Conservation (phyloP, 257 asterid species). For the Vinca minor region DNA sequence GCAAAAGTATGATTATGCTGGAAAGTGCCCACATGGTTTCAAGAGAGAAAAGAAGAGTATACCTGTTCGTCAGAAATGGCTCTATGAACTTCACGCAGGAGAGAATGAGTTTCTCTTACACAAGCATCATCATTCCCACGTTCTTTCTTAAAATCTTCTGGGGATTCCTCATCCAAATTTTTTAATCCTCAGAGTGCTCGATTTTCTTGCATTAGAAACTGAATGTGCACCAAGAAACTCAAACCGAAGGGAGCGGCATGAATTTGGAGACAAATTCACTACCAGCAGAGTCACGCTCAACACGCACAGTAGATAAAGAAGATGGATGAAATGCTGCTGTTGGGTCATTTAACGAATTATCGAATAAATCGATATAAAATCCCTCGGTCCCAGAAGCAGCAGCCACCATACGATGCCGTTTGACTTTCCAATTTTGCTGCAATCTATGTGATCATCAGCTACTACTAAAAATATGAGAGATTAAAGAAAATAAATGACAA, state of each 20-base stretch:
- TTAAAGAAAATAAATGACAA: background rate
- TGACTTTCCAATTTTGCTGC: slow-evolving; percentile 97
- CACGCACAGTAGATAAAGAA: slow-evolving; percentile 58
- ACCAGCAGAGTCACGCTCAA: slow-evolving; percentile 93
- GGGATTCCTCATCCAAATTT: slow-evolving; percentile 24
- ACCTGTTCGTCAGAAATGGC: slow-evolving; percentile 93
- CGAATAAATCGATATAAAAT: slow-evolving; percentile 80
- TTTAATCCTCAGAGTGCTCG: slow-evolving; percentile 19
- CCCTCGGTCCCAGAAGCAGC: slow-evolving; percentile 97
- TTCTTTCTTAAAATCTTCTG: slow-evolving; percentile 38
- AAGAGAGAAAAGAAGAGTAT: slow-evolving; percentile 3
- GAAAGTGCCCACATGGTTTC: background rate
- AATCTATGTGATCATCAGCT: slow-evolving; percentile 44
- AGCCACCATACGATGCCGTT: slow-evolving; percentile 79
- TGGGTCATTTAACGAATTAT: slow-evolving; percentile 70
- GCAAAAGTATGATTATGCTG: background rate
- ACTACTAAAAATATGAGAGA: slow-evolving; percentile 4
- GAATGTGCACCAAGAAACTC: slow-evolving; percentile 62
- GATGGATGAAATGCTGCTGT: slow-evolving; percentile 70
- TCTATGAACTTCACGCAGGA: slow-evolving; percentile 68
- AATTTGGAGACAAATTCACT: slow-evolving; percentile 71
- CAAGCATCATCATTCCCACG: slow-evolving; percentile 51
- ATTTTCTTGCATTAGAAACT: slow-evolving; percentile 28
- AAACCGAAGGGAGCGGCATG: slow-evolving; percentile 72
- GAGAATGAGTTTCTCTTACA: slow-evolving; percentile 57